These are phyloP conservation scores for Onygena corvina DNA, from an alignment of 2,329 filamentous ascomycete species.

Conservation along the genomic window DNA sequence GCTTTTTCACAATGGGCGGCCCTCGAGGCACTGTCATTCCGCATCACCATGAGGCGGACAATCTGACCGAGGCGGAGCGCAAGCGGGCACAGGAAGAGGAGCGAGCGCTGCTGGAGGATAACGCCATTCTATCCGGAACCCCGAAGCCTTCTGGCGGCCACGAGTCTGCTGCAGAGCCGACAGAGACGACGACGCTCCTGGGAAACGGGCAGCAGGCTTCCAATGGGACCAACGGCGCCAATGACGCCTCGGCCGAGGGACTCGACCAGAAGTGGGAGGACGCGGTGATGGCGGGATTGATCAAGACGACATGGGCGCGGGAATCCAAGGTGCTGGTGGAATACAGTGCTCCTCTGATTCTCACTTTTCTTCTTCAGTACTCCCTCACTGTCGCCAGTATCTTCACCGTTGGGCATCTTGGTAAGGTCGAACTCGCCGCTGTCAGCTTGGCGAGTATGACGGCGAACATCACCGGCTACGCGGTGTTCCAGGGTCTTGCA, in stretches of 20 bases:
- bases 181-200: constrained; percentile 41
- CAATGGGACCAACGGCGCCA: constrained; percentile 26
- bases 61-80: constrained; percentile 42
- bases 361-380: constrained; percentile 70
- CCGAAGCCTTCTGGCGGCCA: constrained; percentile 10
- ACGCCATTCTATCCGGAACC: constrained; percentile 37
- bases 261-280: constrained; percentile 72
- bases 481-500: constrained; percentile 69
- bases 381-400: constrained; percentile 72
- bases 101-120: constrained; percentile 47
- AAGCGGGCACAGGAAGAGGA: constrained; percentile 46
- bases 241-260: constrained; percentile 33
- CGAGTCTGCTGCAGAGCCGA: constrained; percentile 17
- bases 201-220: constrained; percentile 14
- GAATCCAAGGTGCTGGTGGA: constrained; percentile 68
- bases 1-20: constrained; percentile 61
- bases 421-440: constrained; percentile 56
- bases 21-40: constrained; percentile 58
- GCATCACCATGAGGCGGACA: constrained; percentile 23
- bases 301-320: constrained; percentile 82
- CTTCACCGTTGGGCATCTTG: constrained; percentile 64
- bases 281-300: constrained; percentile 65
- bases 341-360: constrained; percentile 58
- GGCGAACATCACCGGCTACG: constrained; percentile 64
- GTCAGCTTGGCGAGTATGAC: constrained; percentile 65